Evolutionary conservation across 441 rosid genomes (phyloP).

Genomic region (Raphanus hybrid): DNA sequence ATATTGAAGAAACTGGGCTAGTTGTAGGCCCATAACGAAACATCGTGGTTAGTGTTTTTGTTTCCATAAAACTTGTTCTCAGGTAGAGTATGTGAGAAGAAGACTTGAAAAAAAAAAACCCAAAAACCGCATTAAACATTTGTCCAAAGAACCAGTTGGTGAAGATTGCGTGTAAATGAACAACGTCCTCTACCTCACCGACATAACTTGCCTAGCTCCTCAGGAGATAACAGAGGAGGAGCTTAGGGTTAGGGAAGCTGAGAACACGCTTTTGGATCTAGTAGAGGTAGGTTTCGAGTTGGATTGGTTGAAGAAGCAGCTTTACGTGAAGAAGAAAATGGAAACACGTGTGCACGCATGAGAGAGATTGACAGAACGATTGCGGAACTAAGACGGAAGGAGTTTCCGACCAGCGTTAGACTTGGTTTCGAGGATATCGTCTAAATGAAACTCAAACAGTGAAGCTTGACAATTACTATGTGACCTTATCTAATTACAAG

Average conservation of each 20-base stretch:
- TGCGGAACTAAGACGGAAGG: constrained; percentile 20
- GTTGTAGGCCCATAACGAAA: no score
- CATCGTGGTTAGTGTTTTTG: no score
- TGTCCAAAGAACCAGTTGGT: constrained; percentile 35
- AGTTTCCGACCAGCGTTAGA: constrained; percentile 30
- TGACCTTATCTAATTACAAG: no score
- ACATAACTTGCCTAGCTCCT: constrained; percentile 33
- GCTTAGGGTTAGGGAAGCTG: constrained; percentile 23
- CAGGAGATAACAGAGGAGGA: constrained; percentile 39
- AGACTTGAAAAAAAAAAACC: no score
- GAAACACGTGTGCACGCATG: constrained; percentile 33
- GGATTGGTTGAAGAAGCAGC: constrained; percentile 34
- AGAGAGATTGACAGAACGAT: constrained; percentile 33
- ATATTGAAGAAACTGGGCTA: no score
- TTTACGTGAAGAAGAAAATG: constrained; percentile 37
- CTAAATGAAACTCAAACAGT: background rate
- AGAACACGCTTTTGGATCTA: constrained; percentile 35
- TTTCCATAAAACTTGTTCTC: no score
- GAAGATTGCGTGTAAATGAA: constrained; percentile 19
- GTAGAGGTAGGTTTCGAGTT: constrained; percentile 34
- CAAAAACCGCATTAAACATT: constrained; percentile 18
- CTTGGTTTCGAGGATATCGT: constrained; percentile 32
- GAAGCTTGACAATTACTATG: no score
- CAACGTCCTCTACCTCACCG: constrained; percentile 2
- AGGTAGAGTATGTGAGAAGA: no score